Conservation (phyloP, 805 yeast genomes). For the Cyberlindnera bimundalis region DNA sequence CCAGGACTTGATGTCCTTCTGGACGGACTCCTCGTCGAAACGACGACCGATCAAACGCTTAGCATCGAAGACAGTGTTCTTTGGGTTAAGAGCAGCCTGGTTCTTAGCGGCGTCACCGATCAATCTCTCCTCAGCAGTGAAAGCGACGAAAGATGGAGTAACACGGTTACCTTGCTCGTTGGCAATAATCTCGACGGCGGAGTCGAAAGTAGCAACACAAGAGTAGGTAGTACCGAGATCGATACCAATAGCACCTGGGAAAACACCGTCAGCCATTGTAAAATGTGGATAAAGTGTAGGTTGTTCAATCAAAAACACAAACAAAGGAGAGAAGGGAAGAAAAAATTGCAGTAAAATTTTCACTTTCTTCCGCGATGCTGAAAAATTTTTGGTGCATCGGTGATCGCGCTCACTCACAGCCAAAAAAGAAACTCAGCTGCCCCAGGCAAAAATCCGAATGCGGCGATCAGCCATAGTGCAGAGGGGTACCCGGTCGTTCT, state of each 20-base stretch:
- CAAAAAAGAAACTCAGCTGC: background rate
- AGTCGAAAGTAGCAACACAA: constrained; percentile 77
- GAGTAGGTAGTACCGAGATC: constrained; percentile 90
- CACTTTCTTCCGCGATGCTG: constrained; percentile 17
- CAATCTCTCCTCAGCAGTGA: constrained; percentile 74
- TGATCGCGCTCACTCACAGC: background rate
- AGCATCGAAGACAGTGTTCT: constrained; percentile 78
- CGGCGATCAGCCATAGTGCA: constrained; percentile 12
- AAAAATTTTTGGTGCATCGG: constrained; percentile 15
- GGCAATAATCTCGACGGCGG: constrained; percentile 75
- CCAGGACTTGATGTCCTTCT: constrained; percentile 90
- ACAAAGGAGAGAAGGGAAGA: constrained; percentile 9
- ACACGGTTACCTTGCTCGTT: constrained; percentile 86
- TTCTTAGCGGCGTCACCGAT: constrained; percentile 83
- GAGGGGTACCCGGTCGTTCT: constrained; percentile 19
- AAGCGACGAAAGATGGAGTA: constrained; percentile 79
- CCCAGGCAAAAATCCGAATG: constrained; percentile 4
- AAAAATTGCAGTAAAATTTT: constrained; percentile 23
- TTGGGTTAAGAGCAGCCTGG: constrained; percentile 78
- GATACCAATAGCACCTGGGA: constrained; percentile 99
- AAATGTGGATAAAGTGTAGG: constrained; percentile 11
- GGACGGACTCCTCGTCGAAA: constrained; percentile 71
- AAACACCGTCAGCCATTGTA: constrained; percentile 95
- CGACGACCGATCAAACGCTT: constrained; percentile 81
- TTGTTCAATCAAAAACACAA: constrained; percentile 3